Evolutionary conservation across 2,329 filamentous ascomycete species (phyloP).

Genomic region (Fusarium cicatricum): DNA sequence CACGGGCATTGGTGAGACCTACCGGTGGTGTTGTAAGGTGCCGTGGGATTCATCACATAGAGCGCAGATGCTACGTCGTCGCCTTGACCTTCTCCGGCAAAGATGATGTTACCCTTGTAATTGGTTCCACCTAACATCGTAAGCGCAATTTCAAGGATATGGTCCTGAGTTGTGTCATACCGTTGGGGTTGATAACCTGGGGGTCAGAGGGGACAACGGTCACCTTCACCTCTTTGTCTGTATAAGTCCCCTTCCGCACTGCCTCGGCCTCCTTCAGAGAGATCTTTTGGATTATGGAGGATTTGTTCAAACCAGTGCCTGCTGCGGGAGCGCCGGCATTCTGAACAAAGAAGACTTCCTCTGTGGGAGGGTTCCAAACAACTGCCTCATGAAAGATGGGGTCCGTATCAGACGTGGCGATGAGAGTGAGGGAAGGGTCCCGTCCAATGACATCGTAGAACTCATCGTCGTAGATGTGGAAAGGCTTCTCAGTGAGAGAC

Average conservation of each 20-base stretch:
- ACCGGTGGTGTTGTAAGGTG: constrained; percentile 61
- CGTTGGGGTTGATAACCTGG: constrained; percentile 59
- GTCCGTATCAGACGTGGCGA: constrained; percentile 54
- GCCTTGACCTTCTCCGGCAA: constrained; percentile 60
- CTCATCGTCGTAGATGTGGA: constrained; percentile 54
- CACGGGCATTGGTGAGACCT: constrained; percentile 23
- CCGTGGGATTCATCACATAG: constrained; percentile 39
- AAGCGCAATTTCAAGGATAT: background rate
- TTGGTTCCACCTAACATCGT: constrained; percentile 54
- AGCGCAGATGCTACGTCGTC: constrained; percentile 40
- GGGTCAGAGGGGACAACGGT: constrained; percentile 54
- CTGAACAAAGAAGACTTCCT: constrained; percentile 64
- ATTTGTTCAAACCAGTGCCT: constrained; percentile 60
- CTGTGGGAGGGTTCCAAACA: constrained; percentile 57
- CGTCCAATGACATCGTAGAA: constrained; percentile 59
- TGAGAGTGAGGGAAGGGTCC: constrained; percentile 58
- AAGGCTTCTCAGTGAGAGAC: constrained; percentile 27
- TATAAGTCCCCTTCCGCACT: constrained; percentile 17
- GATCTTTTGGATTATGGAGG: constrained; percentile 60
- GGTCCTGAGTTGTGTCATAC: constrained; percentile 25
- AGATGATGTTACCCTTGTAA: constrained; percentile 58
- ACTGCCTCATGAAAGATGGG: constrained; percentile 65
- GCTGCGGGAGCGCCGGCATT: constrained; percentile 56
- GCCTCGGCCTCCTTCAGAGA: constrained; percentile 53
- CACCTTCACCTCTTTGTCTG: constrained; percentile 50